These are phyloP conservation scores for Neoboletus subvelutipes DNA, from an alignment of 768 basidiomycete species.

Conservation along the genomic window DNA sequence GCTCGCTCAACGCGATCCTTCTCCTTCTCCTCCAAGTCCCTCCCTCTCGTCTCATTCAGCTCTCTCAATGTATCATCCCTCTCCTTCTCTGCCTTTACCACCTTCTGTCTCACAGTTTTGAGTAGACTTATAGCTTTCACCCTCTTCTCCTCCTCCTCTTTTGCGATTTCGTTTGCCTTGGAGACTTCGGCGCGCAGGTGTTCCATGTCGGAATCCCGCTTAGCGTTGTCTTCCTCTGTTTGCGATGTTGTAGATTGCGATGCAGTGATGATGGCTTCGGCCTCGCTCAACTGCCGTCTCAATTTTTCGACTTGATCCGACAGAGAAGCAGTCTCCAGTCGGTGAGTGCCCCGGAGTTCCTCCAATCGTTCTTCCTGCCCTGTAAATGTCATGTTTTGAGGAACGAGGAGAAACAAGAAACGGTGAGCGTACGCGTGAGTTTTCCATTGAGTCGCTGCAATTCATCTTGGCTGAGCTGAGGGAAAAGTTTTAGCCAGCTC, in stretches of 20 bases:
- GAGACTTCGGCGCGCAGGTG: conserved; percentile 64
- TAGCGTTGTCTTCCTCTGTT: conserved; percentile 49
- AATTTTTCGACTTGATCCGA: conserved; percentile 71
- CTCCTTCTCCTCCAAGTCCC: conserved; percentile 49
- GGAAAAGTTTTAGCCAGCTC: neutral
- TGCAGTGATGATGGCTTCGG: conserved; percentile 66
- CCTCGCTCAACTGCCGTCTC: conserved; percentile 63
- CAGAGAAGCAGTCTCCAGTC: conserved; percentile 76
- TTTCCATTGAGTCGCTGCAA: conserved; percentile 71
- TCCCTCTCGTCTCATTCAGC: conserved; percentile 47
- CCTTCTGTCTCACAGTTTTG: conserved; percentile 93
- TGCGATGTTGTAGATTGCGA: conserved; percentile 48
- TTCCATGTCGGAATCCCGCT: conserved; percentile 54
- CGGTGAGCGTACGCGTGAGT: conserved; percentile 59
- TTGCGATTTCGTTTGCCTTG: conserved; percentile 58
- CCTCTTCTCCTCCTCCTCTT: conserved; percentile 97
- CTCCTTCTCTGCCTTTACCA: conserved; percentile 96
- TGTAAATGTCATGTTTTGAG: conserved; percentile 32
- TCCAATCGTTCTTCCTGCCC: conserved; percentile 84
- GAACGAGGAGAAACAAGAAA: neutral
- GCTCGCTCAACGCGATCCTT: conserved; percentile 46
- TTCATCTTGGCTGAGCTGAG: conserved; percentile 72
- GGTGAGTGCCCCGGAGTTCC: conserved; percentile 83
- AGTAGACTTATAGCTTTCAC: conserved; percentile 89
- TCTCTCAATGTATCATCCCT: conserved; percentile 77